A percentile compares a stretch with the other conserved stretches of the same genome.
Conservation (phyloP, 805 yeast genomes). For the Metschnikowia baotianmanensis region DNA sequence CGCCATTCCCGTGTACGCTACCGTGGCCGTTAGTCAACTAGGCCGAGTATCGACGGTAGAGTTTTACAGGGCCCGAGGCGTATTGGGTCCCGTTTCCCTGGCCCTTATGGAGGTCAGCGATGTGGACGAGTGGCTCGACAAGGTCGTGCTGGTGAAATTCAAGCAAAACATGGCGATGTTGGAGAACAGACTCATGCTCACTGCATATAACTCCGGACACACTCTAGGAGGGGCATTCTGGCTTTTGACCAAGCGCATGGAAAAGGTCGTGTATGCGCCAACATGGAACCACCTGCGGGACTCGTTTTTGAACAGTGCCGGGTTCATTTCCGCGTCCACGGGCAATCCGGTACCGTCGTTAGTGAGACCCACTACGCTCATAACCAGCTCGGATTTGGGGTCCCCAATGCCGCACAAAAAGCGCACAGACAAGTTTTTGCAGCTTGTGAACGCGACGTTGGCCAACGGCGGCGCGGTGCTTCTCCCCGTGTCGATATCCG, state of each 20-base stretch:
- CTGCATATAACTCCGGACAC: constrained; percentile 91
- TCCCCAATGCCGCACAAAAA: constrained; percentile 59
- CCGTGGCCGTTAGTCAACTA: constrained; percentile 83
- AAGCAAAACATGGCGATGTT: constrained; percentile 68
- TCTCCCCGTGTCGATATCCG: constrained; percentile 77
- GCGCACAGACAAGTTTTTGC: constrained; percentile 62
- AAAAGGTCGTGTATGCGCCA: constrained; percentile 82
- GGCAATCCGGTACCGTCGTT: constrained; percentile 67
- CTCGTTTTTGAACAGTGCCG: constrained; percentile 73
- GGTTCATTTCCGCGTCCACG: constrained; percentile 45
- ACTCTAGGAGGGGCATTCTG: constrained; percentile 92
- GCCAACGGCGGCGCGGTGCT: constrained; percentile 78
- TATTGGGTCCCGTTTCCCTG: constrained; percentile 66
- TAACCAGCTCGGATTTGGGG: constrained; percentile 71
- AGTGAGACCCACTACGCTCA: constrained; percentile 75
- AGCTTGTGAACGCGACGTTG: constrained; percentile 61
- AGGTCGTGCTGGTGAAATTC: constrained; percentile 65
- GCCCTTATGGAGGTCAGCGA: constrained; percentile 65
- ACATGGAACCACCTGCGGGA: constrained; percentile 95
- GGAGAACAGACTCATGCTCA: constrained; percentile 63
- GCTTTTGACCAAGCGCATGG: constrained; percentile 70
- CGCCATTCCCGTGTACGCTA: constrained; percentile 75
- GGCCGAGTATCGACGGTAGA: constrained; percentile 89
- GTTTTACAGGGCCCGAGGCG: constrained; percentile 65
- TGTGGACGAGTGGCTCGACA: constrained; percentile 78